Evolutionary conservation across 352 stramenopile species (phyloP).

Genomic region (Phytophthora pluvialis): DNA sequence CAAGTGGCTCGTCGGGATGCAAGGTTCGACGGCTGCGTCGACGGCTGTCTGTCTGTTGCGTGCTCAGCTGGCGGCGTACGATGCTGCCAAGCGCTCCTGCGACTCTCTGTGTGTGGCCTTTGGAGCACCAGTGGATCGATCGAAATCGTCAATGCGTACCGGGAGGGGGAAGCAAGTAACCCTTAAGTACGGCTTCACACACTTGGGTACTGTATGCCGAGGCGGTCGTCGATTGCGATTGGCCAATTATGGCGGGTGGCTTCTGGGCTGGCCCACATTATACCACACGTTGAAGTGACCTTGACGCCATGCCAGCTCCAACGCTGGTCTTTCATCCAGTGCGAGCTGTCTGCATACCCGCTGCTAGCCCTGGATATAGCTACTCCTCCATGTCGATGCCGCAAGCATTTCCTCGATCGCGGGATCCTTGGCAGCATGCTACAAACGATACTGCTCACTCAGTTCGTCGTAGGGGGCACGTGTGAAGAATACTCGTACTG

Average conservation of each 20-base stretch:
- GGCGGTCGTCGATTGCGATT: constrained; percentile 17
- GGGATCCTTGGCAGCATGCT: too few species aligned
- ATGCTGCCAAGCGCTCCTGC: constrained; percentile 23
- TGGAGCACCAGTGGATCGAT: constrained; percentile 48
- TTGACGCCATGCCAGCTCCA: too few species aligned
- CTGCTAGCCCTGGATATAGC: too few species aligned
- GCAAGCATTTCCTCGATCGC: too few species aligned
- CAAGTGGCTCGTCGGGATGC: background rate
- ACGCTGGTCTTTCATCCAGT: too few species aligned
- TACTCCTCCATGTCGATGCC: too few species aligned
- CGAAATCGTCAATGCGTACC: constrained; percentile 45
- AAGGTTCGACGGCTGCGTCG: constrained; percentile 1
- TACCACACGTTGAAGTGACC: too few species aligned
- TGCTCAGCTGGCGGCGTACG: constrained; percentile 1
- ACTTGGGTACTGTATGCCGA: constrained; percentile 20
- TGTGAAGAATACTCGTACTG: too few species aligned
- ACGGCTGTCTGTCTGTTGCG: constrained; percentile 7
- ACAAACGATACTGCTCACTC: too few species aligned
- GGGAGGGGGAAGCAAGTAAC: constrained; percentile 40
- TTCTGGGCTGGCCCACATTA: too few species aligned
- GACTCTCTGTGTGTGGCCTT: constrained; percentile 55
- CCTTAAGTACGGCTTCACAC: constrained; percentile 27
- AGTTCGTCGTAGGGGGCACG: too few species aligned
- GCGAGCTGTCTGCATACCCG: too few species aligned
- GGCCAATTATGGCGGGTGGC: constrained; percentile 9